Base-by-base conservation (phyloP, 768 basidiomycete species). In the Tricholoma sp. region DNA sequence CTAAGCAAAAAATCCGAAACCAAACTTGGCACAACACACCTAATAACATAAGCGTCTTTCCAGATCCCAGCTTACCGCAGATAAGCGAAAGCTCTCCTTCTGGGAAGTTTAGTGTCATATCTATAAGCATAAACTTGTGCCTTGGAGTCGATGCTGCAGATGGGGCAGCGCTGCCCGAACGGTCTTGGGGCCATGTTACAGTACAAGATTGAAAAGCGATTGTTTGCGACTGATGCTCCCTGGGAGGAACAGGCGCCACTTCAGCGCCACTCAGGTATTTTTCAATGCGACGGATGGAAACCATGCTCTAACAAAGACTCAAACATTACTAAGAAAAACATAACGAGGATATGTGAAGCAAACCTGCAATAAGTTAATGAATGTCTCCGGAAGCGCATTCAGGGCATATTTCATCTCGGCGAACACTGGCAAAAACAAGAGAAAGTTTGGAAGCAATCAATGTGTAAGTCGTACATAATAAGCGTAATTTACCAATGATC, bases 21-120 rank as follows among this genome's bases (percentile, higher is more conserved):
- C 18, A 19, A n/a, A 35, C 12, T 11, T 29, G n/a, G 54, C n/a
- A 27, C 24, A 27, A 65, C 66, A 9, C 59, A 81, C 89, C 80
- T 29, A 89, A 76, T 14, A 96, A 72, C 31, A 96, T 69, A 7
- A 96, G 73, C 0, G 93, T 90, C 74, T 96, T 97, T 29, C 94
- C 94, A 16, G 88, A 88, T 4, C 92, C 94, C 11, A 96, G 77
- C 66, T 93, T 91, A 2, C 94, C 94, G 64, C 92, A 94, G n/a
- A 97, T 81, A 16, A 97, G 77, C 1, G 89, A 87, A 24, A 96
- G 76, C 69, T 89, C 81, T 22, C 89, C 89, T 11, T 74, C 71
- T 0, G 94, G 94, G 74, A 97, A 94, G 41, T 82, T 78, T 16
- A 95, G 69, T 12, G 79, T 81, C 55, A 96, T 69, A 65, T 94